Evolutionary conservation across 371 early-diverging fungal species (phyloP).

Genomic region (Zychaea mexicana): DNA sequence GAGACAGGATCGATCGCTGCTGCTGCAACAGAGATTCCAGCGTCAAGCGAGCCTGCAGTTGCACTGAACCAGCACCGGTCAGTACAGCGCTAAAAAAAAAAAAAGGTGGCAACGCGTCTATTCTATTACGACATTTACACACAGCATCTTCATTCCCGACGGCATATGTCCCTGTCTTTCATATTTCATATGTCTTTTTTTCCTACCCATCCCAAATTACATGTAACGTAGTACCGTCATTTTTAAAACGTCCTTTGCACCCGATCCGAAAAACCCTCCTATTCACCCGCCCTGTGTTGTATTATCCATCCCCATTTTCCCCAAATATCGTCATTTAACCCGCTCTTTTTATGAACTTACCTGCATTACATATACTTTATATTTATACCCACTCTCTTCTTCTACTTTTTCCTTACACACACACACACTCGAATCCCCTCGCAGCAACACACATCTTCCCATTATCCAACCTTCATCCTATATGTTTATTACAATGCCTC

Average conservation of each 20-base stretch:
- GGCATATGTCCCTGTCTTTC: no score
- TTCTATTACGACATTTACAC: not conserved
- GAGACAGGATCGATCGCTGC: not conserved
- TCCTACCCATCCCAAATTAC: not conserved
- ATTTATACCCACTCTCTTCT: not conserved
- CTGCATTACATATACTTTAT: not conserved
- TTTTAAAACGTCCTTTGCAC: not conserved
- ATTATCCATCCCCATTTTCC: not conserved
- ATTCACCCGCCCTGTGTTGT: not conserved
- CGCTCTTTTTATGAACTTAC: not conserved
- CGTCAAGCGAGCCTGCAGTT: not conserved
- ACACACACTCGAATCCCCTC: not conserved
- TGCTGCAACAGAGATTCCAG: not conserved
- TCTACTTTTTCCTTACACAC: not conserved
- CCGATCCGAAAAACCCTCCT: not conserved
- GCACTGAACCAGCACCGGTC: not conserved
- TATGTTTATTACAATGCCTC: slow-evolving; percentile 1
- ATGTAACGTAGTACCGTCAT: not conserved
- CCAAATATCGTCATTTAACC: no score
- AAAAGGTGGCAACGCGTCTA: no score
- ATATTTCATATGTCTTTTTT: not conserved
- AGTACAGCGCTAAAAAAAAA: not conserved
- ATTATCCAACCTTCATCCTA: not conserved
- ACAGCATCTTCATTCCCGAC: not conserved
- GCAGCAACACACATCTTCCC: no score